Conservation (phyloP, 208 protist genomes). For the Wallacemonas sp. region DNA sequence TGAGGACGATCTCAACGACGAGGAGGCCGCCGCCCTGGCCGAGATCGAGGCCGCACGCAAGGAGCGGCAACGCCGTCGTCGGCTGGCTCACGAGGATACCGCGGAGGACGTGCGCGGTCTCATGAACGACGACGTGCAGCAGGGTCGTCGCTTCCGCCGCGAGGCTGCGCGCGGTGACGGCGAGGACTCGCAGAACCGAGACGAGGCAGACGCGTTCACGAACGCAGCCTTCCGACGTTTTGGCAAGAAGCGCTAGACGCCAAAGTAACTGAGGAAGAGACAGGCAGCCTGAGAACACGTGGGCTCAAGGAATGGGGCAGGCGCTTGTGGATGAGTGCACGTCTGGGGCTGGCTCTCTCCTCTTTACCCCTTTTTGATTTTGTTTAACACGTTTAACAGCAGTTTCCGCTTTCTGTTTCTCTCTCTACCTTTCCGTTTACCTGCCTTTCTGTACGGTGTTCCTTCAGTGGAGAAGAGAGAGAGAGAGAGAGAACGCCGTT, state of each 20-base stretch:
- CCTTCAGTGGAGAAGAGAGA: too few species aligned
- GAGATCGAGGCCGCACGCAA: slow-evolving; percentile 20
- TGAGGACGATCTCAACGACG: slow-evolving; percentile 42
- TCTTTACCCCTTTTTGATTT: slow-evolving; percentile 37
- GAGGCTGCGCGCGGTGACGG: background rate
- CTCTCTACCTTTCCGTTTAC: too few species aligned
- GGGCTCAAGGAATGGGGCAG: too few species aligned
- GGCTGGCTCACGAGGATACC: slow-evolving; percentile 20
- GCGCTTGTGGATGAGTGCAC: too few species aligned
- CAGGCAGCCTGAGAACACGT: too few species aligned
- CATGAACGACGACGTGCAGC: slow-evolving; percentile 8
- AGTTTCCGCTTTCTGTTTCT: slow-evolving; percentile 3
- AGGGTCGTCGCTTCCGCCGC: background rate
- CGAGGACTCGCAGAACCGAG: background rate
- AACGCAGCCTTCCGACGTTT: slow-evolving; percentile 18
- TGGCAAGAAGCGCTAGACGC: background rate
- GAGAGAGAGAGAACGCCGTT: too few species aligned
- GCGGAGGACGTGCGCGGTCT: slow-evolving; percentile 59
- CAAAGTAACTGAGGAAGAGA: background rate
- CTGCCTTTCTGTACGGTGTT: too few species aligned
- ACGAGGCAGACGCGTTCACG: background rate
- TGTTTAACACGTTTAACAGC: background rate
- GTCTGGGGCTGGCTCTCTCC: too few species aligned
- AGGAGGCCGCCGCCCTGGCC: slow-evolving; percentile 32
- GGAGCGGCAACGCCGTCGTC: slow-evolving; percentile 28